Conservation (phyloP, 179 eudicot species). For the Patellifolia procumbens region DNA sequence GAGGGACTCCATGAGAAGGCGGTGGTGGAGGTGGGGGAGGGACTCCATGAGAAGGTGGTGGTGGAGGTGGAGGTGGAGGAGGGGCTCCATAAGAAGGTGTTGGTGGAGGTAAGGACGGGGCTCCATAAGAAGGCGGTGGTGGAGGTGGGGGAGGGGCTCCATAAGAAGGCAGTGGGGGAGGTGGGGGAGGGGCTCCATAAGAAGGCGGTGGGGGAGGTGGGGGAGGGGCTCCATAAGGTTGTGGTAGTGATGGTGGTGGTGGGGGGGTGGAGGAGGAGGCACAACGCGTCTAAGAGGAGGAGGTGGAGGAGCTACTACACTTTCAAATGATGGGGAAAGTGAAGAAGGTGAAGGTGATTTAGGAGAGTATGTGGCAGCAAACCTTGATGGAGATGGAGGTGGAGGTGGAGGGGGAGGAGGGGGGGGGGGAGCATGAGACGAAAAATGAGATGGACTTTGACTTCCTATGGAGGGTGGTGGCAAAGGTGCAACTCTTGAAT, state of each 20-base stretch:
- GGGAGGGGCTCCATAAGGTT: slow-evolving; percentile 29
- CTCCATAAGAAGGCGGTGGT: slow-evolving; percentile 26
- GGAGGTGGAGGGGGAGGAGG: slow-evolving; percentile 25
- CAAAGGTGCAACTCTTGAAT: neutral
- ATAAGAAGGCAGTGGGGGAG: slow-evolving; percentile 39
- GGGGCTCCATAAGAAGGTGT: slow-evolving; percentile 29
- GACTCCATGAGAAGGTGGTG: slow-evolving; percentile 18
- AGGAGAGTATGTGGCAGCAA: slow-evolving; percentile 11
- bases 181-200: slow-evolving; percentile 32
- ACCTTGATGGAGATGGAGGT: slow-evolving; percentile 24
- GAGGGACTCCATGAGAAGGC: slow-evolving; percentile 26
- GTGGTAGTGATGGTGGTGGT: too few species aligned
- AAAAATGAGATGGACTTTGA: slow-evolving; percentile 14
- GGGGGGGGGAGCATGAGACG: neutral
- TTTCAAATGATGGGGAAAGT: too few species aligned
- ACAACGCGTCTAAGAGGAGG: neutral
- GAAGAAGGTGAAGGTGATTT: slow-evolving; percentile 42
- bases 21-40: slow-evolving; percentile 42
- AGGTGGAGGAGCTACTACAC: slow-evolving; percentile 26
- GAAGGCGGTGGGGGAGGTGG: too few species aligned
- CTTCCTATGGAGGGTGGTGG: slow-evolving; percentile 25
- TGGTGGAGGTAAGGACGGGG: slow-evolving; percentile 39
- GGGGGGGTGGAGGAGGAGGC: slow-evolving; percentile 35
- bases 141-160: slow-evolving; percentile 38
- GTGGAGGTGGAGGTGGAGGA: slow-evolving; percentile 42